Conservation (phyloP, 1,139 yeast genomes). For the Zygosaccharomyces sapae region DNA sequence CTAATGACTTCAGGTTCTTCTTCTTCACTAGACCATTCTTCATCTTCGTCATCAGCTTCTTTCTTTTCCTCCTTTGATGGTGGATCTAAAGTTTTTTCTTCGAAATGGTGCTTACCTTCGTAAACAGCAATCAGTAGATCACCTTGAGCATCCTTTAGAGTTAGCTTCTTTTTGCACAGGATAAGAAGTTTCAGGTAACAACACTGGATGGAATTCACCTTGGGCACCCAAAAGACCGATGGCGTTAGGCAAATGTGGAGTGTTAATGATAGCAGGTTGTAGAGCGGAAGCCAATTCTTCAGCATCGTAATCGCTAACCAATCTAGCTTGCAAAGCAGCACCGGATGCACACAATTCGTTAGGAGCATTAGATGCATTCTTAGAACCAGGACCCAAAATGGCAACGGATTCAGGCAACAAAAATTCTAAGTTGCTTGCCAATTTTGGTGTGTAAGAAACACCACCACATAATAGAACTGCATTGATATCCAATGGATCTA, state of each 20-base stretch:
- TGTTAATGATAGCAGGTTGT: conserved; percentile 81
- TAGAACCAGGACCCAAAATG: conserved; percentile 72
- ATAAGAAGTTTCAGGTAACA: conserved; percentile 82
- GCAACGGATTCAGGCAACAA: conserved; percentile 79
- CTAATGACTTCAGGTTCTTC: conserved; percentile 75
- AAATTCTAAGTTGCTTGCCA: conserved; percentile 67
- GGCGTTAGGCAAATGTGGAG: conserved; percentile 80
- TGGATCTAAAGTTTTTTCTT: conserved; percentile 72
- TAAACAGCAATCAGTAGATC: conserved; percentile 66
- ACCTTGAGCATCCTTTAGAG: conserved; percentile 60
- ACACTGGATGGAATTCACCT: conserved; percentile 68
- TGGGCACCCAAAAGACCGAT: conserved; percentile 78
- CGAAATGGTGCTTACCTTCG: conserved; percentile 80
- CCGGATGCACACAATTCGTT: conserved; percentile 90
- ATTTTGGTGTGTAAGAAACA: conserved; percentile 85
- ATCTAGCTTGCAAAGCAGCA: conserved; percentile 94
- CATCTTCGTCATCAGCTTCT: conserved; percentile 54
- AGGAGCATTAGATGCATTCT: conserved; percentile 74
- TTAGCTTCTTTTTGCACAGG: conserved; percentile 81
- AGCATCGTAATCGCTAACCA: conserved; percentile 73
- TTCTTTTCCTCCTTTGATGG: conserved; percentile 46
- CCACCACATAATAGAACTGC: conserved; percentile 95
- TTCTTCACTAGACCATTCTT: conserved; percentile 49
- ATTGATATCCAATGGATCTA: conserved; percentile 81
- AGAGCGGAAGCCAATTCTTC: conserved; percentile 82